These are phyloP conservation scores for Ustanciosporium gigantosporum DNA, from an alignment of 1,284 basidiomycete species.

Conservation along the genomic window DNA sequence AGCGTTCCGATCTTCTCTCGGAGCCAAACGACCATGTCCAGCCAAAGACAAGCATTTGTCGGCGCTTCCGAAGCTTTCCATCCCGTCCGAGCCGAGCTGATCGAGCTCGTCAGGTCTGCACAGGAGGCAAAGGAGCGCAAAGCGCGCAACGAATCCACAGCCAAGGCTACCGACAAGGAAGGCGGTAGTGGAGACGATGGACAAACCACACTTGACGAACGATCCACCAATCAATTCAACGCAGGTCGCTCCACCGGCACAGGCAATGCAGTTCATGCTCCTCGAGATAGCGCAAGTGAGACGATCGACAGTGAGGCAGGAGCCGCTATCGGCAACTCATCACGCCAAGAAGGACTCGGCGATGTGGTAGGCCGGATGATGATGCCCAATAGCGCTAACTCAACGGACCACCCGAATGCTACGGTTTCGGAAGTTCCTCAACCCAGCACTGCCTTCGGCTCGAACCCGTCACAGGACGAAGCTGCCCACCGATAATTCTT, in stretches of 20 bases:
- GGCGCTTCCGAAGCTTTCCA: constrained; percentile 23
- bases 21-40: not conserved
- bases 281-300: constrained; percentile 24
- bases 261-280: not conserved
- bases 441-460: too few relatives aligned
- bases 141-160: constrained; percentile 19
- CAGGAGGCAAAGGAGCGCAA: constrained; percentile 34
- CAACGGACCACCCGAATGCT: too few relatives aligned
- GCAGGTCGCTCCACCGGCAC: constrained; percentile 1
- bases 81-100: constrained; percentile 27
- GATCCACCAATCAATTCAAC: constrained; percentile 15
- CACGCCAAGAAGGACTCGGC: constrained; percentile 29
- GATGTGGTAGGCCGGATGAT: constrained; percentile 35
- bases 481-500: too few relatives aligned
- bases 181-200: constrained; percentile 28
- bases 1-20: constrained; percentile 51
- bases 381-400: constrained; percentile 5
- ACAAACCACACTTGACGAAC: constrained; percentile 33
- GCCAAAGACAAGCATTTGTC: constrained; percentile 11
- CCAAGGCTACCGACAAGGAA: constrained; percentile 31
- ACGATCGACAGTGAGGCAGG: constrained; percentile 37
- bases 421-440: too few relatives aligned
- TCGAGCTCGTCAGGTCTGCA: constrained; percentile 13
- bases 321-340: constrained; percentile 15
- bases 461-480: too few relatives aligned